Percentiles rank a stretch among this genome's conserved stretches.
These are phyloP conservation scores for Rhodomyrtus psidioides DNA, from an alignment of 441 rosid genomes.

Conservation along the genomic window DNA sequence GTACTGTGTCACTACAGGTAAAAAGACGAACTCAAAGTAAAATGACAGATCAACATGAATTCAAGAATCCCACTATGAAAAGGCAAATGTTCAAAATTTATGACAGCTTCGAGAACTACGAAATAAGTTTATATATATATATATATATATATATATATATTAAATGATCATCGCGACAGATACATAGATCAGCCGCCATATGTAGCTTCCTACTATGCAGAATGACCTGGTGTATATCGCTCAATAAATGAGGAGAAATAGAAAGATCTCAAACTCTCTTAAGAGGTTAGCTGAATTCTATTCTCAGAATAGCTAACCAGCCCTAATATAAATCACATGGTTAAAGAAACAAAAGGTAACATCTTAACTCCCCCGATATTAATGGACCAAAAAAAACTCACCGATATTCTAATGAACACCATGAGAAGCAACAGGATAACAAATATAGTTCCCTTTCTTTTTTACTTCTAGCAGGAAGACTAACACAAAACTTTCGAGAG, in stretches of 20 bases:
- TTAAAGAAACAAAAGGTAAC: background rate
- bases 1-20: background rate
- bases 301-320: background rate
- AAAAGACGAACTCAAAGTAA: background rate
- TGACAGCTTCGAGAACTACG: background rate
- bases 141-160: background rate
- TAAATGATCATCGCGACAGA: background rate
- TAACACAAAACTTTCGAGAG: background rate
- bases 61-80: background rate
- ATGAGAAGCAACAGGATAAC: background rate
- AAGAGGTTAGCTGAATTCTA: background rate
- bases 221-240: background rate
- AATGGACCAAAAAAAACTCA: background rate
- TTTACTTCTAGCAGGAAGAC: background rate
- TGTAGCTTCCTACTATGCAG: background rate
- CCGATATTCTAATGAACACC: background rate
- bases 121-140: background rate
- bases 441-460: background rate
- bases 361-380: background rate
- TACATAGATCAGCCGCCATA: background rate
- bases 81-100: background rate
- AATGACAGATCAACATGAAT: background rate
- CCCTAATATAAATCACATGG: background rate
- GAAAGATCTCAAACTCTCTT: background rate
- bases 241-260: background rate